A percentile compares a stretch with the other conserved stretches of the same genome.
Evolutionary conservation across 495 filamentous ascomycete genomes (phyloP).

Genomic region (Durotheca rogersii): DNA sequence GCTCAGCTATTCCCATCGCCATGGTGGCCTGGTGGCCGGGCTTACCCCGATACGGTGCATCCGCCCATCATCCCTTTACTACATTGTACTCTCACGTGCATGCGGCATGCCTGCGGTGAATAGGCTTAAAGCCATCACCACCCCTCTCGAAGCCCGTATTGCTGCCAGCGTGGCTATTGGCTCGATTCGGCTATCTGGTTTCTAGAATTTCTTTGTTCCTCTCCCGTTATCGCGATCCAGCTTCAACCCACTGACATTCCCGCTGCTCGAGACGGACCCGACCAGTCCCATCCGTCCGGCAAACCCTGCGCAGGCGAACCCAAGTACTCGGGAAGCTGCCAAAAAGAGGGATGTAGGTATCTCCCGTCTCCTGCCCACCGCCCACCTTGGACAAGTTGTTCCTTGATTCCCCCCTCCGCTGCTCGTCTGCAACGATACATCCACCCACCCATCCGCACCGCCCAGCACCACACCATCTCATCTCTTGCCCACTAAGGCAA

Average conservation of each 20-base stretch:
- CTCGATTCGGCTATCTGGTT: slow-evolving; percentile 1
- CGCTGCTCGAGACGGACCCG: slow-evolving; percentile 21
- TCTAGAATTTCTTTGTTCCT: slow-evolving; percentile 11
- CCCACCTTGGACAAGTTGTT: slow-evolving; percentile 22
- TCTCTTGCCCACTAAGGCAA: slow-evolving; percentile 34
- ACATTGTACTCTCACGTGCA: no score
- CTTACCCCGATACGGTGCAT: slow-evolving; percentile 31
- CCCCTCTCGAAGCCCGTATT: no score
- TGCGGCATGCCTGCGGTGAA: no score
- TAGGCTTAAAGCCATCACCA: no score
- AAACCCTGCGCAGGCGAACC: slow-evolving; percentile 33
- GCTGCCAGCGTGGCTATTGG: no score
- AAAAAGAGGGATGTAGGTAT: slow-evolving; percentile 37
- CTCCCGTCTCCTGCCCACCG: slow-evolving; percentile 14
- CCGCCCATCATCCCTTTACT: no score
- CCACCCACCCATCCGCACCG: slow-evolving; percentile 32
- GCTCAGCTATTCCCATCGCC: slow-evolving; percentile 25
- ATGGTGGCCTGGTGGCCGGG: slow-evolving; percentile 32
- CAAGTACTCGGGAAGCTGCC: slow-evolving; percentile 37
- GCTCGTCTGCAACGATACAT: slow-evolving; percentile 40
- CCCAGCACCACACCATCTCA: slow-evolving; percentile 31
- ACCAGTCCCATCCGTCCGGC: slow-evolving; percentile 33
- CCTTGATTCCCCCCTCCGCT: slow-evolving; percentile 33
- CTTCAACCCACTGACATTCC: slow-evolving; percentile 21
- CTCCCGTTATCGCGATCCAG: slow-evolving; percentile 8